Conservation (phyloP, 2,329 filamentous ascomycete genomes). For the Colletotrichum liriopes region DNA sequence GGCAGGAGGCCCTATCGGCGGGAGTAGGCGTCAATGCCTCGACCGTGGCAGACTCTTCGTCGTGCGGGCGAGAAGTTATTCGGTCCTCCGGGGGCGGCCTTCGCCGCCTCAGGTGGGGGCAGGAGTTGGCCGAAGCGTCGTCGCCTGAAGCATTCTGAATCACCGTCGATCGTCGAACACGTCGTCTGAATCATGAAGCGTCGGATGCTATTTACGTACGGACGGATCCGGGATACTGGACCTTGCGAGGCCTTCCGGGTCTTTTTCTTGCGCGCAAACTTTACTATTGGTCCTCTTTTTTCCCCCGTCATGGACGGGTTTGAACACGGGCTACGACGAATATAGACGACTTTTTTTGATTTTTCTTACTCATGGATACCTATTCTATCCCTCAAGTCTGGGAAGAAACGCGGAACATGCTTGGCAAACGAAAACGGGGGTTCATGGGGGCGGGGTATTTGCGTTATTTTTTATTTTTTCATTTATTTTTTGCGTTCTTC, state of each 20-base stretch:
- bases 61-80: constrained; percentile 69
- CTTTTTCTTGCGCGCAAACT: not conserved
- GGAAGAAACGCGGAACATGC: constrained; percentile 29
- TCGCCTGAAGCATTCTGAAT: constrained; percentile 54
- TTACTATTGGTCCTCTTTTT: constrained; percentile 2
- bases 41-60: constrained; percentile 59
- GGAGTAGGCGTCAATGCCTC: constrained; percentile 61
- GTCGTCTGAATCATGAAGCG: constrained; percentile 35
- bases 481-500: not conserved
- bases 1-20: constrained; percentile 69
- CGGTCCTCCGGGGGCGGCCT: constrained; percentile 66
- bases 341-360: constrained; percentile 30
- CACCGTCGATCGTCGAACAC: constrained; percentile 15
- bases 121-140: constrained; percentile 65
- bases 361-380: constrained; percentile 35
- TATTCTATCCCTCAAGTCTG: constrained; percentile 18
- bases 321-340: constrained; percentile 29
- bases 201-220: constrained; percentile 41
- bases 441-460: constrained; percentile 11
- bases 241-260: not conserved
- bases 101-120: constrained; percentile 68
- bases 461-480: not conserved
- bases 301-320: constrained; percentile 22
- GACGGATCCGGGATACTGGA: constrained; percentile 26
- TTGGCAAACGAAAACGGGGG: constrained; percentile 34